Base-by-base conservation (phyloP, 257 asterid genomes). In the Primulina huaijiensis region DNA sequence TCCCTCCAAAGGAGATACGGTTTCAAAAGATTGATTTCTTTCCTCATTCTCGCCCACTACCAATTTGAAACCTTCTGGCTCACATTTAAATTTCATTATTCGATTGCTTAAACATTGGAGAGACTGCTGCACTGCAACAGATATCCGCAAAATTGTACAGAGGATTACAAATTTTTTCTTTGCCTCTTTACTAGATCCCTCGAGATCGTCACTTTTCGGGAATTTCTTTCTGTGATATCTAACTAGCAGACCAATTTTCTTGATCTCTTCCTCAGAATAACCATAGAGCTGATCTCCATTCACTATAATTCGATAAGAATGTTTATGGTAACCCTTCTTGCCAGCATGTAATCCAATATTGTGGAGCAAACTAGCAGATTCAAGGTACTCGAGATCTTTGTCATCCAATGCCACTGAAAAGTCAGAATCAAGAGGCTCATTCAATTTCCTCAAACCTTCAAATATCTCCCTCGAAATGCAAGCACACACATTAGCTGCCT, bases 321-420 rank as follows among this genome's bases (percentile, higher is more conserved):
- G 88, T 80, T 88, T 90, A 67, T 85, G 97, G 75, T 90, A 88
- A 62, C 87, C 92, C 85, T 90, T 90, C 77, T 90, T 88, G 69
- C 92, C 92, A 72, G 82, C 74, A 67, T 40, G 78, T 52, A 87
- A 35, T 73, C 97, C 97, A 76, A 90, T 77, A 72, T 80, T 84
- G 71, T 90, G 92, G 67, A 90, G 96, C 81, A 88, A 87, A 84
- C 92, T 46, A 87, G 96, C 97, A 78, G 96, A 96, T 72, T 84
- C 87, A 31, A 90, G 90, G 83, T 79, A 88, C 77, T 90, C 97
- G 75, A 90, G 87, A 74, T 88, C 86, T 80, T 66, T 81, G 21
- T 79, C 86, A 78, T 86, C 85, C 79, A 85, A 74, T 29, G 72
- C 43, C 31, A 70, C 77, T 6, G 71, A 66, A 70, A 75, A 72